Base-by-base conservation (phyloP, 2,329 filamentous ascomycete species). In the Fragosphaeria purpurea region DNA sequence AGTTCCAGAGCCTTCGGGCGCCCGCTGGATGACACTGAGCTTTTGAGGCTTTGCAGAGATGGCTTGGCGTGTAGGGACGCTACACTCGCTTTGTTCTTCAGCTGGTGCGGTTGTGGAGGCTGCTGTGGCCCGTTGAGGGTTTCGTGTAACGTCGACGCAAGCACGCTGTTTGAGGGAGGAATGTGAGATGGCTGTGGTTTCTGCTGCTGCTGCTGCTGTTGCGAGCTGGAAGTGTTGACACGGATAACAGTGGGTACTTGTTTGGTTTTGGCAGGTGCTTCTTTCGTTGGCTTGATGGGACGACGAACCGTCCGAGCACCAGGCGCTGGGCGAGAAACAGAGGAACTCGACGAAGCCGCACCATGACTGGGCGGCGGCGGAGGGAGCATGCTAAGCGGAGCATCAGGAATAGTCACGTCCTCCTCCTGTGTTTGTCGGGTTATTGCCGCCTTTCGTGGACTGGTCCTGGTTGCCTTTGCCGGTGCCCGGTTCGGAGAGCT, bases 1-100 rank as follows among this genome's bases (percentile, higher is more conserved):
- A 85, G 74, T 49, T 90, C 81, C 30, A 90, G 70, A 2, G 86
- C 84, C 62, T 85, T 87, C 0, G 82, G 77, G 47, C 83, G 80
- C 2, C 77, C 73, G n/a, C 72, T 74, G 35, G 82, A 76, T n/a
- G 80, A 80, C 6, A 72, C 71, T 6, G 79, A 80, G 59, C 74
- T 77, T 63, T 85, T 87, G 48, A 89, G 71, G 60, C 77, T 86
- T 49, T 76, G 70, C 7, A 70, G 60, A 1, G 77, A 77, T 4
- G 68, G 59, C 56, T 80, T 82, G 0, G 70, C 71, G 47, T 86
- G 80, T 13, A 86, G 66, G 5, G 83, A 80, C 4, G 76, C 68
- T 55, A 83, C 81, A 64, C 85, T 88, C 1, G 79, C 70, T 63
- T 88, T 90, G 63, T 76, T 80, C 55, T 72, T 77, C 55, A 64